A percentile compares a stretch with the other conserved stretches of the same genome.
phyloP scores from a whole-genome alignment of 208 protist species.

The Leishmania aethiopica region DNA sequence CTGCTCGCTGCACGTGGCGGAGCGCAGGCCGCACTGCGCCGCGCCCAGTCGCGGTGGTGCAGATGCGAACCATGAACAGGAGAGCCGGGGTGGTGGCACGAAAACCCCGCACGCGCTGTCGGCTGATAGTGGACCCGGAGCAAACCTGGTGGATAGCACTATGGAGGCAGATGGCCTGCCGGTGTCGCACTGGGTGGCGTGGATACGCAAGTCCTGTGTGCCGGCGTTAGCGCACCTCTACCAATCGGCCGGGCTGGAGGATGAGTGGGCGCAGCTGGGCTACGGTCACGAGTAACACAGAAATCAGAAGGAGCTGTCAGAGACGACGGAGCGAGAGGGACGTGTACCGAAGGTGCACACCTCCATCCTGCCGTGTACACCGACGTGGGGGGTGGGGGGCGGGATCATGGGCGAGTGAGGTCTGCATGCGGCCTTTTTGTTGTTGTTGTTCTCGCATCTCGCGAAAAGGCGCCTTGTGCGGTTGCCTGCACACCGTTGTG shows the following conservation, averaged over 20 bases:
- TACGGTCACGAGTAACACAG: neutral
- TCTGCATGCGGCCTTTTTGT: neutral
- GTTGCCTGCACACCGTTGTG: neutral
- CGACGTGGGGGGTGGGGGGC: neutral
- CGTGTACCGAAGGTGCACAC: neutral
- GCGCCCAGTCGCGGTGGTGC: neutral
- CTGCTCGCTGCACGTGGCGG: constrained; percentile 26
- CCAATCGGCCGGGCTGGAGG: constrained; percentile 15
- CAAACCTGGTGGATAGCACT: neutral
- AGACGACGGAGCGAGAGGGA: neutral
- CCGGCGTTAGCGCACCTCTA: constrained; percentile 31
- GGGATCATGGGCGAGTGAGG: neutral
- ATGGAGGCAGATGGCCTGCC: constrained; percentile 10
- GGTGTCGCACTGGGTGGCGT: constrained; percentile 12
- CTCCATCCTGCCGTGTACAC: neutral
- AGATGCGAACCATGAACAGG: neutral
- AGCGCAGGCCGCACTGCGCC: neutral
- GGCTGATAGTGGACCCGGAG: neutral
- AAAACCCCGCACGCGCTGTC: neutral
- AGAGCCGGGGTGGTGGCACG: neutral
- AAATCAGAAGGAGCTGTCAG: neutral
- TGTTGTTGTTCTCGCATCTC: neutral
- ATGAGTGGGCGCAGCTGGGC: constrained; percentile 20
- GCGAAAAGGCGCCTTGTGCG: neutral
- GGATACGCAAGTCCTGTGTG: constrained; percentile 23